Percentiles rank a stretch among this genome's conserved stretches.
These are phyloP conservation scores for Candida sphagnicola DNA, from an alignment of 805 yeast genomes.

Conservation along the genomic window DNA sequence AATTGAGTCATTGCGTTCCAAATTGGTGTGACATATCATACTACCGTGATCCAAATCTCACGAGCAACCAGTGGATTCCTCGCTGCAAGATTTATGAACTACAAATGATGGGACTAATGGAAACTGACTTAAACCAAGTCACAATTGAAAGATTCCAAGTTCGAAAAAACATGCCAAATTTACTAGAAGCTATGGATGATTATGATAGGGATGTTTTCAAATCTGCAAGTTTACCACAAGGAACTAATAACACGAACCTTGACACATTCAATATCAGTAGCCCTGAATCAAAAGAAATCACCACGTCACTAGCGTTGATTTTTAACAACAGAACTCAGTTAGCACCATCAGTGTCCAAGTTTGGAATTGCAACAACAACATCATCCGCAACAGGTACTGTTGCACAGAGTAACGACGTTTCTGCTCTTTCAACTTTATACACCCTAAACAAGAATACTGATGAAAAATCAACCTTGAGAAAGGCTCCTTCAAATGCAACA, in stretches of 20 bases:
- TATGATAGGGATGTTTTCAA: constrained; percentile 62
- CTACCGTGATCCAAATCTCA: constrained; percentile 59
- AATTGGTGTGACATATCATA: constrained; percentile 94
- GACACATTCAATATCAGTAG: neutral
- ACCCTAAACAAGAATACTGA: constrained; percentile 28
- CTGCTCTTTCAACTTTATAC: constrained; percentile 38
- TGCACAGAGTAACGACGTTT: constrained; percentile 21
- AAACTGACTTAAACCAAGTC: constrained; percentile 73
- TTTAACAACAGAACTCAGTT: constrained; percentile 14
- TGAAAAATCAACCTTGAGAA: constrained; percentile 9
- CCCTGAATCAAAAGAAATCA: constrained; percentile 2
- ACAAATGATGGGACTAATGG: constrained; percentile 98
- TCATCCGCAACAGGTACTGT: constrained; percentile 38
- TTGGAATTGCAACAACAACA: constrained; percentile 27
- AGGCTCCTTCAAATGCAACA: constrained; percentile 3
- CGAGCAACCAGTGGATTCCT: constrained; percentile 74
- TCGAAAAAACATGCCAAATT: constrained; percentile 30
- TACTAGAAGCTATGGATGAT: constrained; percentile 58
- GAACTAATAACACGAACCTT: neutral
- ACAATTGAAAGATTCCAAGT: constrained; percentile 56
- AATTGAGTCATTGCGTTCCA: constrained; percentile 74
- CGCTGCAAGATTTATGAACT: constrained; percentile 89
- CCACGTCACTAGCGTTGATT: constrained; percentile 21
- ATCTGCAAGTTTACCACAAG: constrained; percentile 11
- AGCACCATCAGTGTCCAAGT: constrained; percentile 15